phyloP scores from a whole-genome alignment of 352 stramenopile species.

The Synura sp. region DNA sequence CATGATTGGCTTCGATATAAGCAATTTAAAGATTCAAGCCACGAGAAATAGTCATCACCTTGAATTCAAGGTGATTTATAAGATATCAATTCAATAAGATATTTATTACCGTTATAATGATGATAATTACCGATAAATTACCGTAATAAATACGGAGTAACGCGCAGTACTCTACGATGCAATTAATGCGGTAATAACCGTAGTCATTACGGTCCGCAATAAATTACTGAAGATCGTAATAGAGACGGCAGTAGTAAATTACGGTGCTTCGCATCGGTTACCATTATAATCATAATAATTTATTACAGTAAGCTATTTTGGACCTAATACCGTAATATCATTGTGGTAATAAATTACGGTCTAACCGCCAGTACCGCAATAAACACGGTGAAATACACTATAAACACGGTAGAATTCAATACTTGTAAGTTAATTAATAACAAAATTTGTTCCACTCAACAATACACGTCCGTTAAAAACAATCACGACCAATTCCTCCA shows the following conservation, averaged over 20 bases:
- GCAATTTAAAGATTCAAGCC: too few relatives aligned
- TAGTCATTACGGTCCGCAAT: constrained; percentile 18
- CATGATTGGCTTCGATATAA: too few relatives aligned
- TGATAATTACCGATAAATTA: constrained; percentile 24
- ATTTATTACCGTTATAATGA: constrained; percentile 24
- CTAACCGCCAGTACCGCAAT: neutral
- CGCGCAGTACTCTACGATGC: constrained; percentile 17
- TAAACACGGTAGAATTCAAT: constrained; percentile 28
- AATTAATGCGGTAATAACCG: constrained; percentile 26
- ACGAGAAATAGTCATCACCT: too few relatives aligned
- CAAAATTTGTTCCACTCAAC: constrained; percentile 4
- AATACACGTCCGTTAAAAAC: constrained; percentile 29
- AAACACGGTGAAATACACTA: constrained; percentile 12
- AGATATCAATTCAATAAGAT: too few relatives aligned
- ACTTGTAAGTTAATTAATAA: constrained; percentile 15
- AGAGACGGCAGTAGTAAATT: too few relatives aligned
- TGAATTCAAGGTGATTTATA: too few relatives aligned
- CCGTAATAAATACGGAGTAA: constrained; percentile 28
- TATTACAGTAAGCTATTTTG: too few relatives aligned
- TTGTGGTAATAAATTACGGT: constrained; percentile 34
- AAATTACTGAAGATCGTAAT: constrained; percentile 8
- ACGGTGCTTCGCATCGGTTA: too few relatives aligned
- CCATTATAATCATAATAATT: too few relatives aligned
- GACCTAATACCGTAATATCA: too few relatives aligned
- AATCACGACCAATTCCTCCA: neutral